A percentile compares a stretch with the other conserved stretches of the same genome.
phyloP scores from a whole-genome alignment of 2,329 filamentous ascomycete species.

The Neonectria hederae region DNA sequence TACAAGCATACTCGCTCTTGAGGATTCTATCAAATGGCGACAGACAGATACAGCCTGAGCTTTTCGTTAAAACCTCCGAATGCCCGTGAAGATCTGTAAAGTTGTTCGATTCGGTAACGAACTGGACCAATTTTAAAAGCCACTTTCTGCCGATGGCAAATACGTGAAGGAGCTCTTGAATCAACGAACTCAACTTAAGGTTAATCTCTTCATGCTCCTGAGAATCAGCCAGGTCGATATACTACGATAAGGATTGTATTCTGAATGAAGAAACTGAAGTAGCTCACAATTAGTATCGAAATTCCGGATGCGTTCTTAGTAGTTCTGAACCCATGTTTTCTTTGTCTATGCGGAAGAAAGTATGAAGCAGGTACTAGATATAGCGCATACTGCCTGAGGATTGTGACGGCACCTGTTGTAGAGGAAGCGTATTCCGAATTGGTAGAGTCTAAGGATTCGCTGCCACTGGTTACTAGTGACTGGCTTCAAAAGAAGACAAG shows the following conservation, averaged over 20 bases:
- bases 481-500: too few species aligned
- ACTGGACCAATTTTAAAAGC: too few species aligned
- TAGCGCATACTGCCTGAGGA: background rate
- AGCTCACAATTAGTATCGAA: background rate
- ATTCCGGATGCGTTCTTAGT: background rate
- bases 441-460: background rate
- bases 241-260: background rate
- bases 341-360: background rate
- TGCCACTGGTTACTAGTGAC: too few species aligned
- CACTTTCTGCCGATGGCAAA: too few species aligned
- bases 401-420: background rate
- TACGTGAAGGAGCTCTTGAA: background rate
- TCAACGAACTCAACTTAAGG: background rate
- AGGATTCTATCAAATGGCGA: background rate
- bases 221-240: background rate
- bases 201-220: background rate
- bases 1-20: background rate
- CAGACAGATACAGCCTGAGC: background rate
- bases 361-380: background rate
- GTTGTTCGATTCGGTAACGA: background rate
- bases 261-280: background rate
- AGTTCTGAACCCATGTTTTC: background rate
- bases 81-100: background rate
- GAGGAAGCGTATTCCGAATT: background rate
- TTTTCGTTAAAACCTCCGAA: background rate